Percentiles rank a stretch among this genome's conserved stretches.
Evolutionary conservation across 1,284 basidiomycete genomes (phyloP).

Genomic region (Moesziomyces aphidis): DNA sequence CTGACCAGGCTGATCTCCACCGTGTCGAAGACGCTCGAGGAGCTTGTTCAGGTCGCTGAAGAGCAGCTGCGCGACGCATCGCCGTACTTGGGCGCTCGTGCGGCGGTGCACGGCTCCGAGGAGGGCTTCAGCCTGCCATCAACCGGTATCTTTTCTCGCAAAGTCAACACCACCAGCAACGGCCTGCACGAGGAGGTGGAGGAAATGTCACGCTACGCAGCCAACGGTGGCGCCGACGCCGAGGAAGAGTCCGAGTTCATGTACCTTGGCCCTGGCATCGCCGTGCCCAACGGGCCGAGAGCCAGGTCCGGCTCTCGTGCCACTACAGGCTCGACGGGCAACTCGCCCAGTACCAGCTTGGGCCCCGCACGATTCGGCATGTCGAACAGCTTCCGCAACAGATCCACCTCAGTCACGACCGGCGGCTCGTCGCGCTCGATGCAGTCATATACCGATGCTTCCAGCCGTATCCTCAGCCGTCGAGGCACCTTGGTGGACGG

Average conservation of each 20-base stretch:
- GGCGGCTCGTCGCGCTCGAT: conserved; percentile 42
- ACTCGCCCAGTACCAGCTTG: conserved; percentile 39
- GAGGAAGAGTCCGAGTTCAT: conserved; percentile 52
- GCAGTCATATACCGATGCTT: conserved; percentile 23
- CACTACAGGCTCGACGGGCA: conserved; percentile 15
- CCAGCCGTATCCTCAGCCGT: conserved; percentile 26
- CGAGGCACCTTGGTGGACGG: conserved; percentile 47
- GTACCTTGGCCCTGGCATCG: conserved; percentile 59
- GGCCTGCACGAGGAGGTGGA: conserved; percentile 44
- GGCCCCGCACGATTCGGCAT: conserved; percentile 20
- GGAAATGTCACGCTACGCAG: conserved; percentile 28
- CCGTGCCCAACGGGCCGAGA: conserved; percentile 56
- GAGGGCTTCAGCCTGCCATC: conserved; percentile 35
- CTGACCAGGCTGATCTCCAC: conserved; percentile 20
- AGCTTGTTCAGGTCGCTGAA: conserved; percentile 42
- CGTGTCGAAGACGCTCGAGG: conserved; percentile 25
- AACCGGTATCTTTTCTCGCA: conserved; percentile 37
- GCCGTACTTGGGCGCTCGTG: conserved; percentile 51
- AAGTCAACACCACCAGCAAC: conserved; percentile 32
- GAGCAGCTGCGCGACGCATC: conserved; percentile 45
- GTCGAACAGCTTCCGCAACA: conserved; percentile 32
- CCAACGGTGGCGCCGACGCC: conserved; percentile 15
- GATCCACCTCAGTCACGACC: conserved; percentile 55
- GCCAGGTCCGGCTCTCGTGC: conserved; percentile 28
- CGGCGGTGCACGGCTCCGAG: conserved; percentile 51